phyloP scores from a whole-genome alignment of 495 filamentous ascomycete genomes.

The Friedmanniomyces endolithicus region DNA sequence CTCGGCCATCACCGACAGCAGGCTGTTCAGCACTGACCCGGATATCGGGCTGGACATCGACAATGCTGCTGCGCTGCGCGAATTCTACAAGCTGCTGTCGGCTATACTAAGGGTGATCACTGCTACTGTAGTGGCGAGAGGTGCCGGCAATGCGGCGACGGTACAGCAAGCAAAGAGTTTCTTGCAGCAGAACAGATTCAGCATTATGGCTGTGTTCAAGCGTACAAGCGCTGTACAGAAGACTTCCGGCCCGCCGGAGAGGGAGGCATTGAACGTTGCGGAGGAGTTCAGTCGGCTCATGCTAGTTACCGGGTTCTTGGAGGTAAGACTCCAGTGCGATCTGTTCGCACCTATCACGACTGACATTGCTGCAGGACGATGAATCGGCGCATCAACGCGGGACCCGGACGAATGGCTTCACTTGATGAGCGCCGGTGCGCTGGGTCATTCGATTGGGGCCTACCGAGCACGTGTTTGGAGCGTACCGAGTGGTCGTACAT shows the following conservation, averaged over 20 bases:
- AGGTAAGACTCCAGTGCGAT: conserved; percentile 35
- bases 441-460: no score
- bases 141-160: conserved; percentile 65
- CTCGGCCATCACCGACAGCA: conserved; percentile 60
- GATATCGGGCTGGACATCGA: conserved; percentile 73
- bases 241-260: conserved; percentile 19
- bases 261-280: conserved; percentile 40
- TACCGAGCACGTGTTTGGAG: no score
- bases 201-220: conserved; percentile 85
- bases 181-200: conserved; percentile 61
- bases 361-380: conserved; percentile 15
- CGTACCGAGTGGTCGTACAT: no score
- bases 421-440: neutral
- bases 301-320: conserved; percentile 46
- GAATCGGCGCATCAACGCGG: conserved; percentile 10
- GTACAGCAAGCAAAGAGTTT: conserved; percentile 63
- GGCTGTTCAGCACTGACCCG: conserved; percentile 79
- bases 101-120: conserved; percentile 72
- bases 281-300: conserved; percentile 50
- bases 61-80: conserved; percentile 55
- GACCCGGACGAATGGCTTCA: conserved; percentile 12
- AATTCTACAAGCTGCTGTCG: conserved; percentile 72
- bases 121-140: conserved; percentile 62
- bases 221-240: conserved; percentile 38
- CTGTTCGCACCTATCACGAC: neutral